phyloP scores from a whole-genome alignment of 192 early-diverging fungal species.

The Phycomyces nitens region DNA sequence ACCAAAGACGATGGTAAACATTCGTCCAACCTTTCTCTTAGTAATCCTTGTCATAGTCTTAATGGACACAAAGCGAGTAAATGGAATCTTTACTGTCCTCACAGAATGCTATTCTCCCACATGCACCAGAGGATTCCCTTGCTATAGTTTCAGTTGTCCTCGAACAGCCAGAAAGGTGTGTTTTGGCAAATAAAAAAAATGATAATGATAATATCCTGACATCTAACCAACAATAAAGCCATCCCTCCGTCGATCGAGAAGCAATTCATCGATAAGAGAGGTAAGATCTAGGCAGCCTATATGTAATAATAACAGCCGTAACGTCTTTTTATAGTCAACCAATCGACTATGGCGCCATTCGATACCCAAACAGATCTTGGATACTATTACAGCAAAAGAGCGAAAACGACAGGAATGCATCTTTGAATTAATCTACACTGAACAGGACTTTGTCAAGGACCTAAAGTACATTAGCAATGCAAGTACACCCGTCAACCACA shows the following conservation, averaged over 20 bases:
- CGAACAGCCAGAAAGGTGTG: slow-evolving; percentile 51
- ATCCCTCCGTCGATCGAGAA: slow-evolving; percentile 6
- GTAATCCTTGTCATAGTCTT: too few species aligned
- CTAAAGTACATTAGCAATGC: slow-evolving; percentile 76
- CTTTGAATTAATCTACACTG: slow-evolving; percentile 88
- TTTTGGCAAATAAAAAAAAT: too few species aligned
- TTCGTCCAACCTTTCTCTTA: too few species aligned
- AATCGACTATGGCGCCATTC: slow-evolving; percentile 75
- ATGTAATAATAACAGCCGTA: not conserved
- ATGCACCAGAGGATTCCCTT: slow-evolving; percentile 73
- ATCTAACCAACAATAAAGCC: not conserved
- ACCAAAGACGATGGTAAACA: not conserved
- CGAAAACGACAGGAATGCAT: slow-evolving; percentile 90
- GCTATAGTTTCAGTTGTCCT: slow-evolving; percentile 92
- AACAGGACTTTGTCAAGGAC: slow-evolving; percentile 87
- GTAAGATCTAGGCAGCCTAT: slow-evolving; percentile 18
- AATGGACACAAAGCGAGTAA: slow-evolving; percentile 27
- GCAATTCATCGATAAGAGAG: slow-evolving; percentile 41
- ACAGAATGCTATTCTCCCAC: slow-evolving; percentile 95
- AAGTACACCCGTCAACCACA: slow-evolving; percentile 11
- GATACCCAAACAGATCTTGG: slow-evolving; percentile 76
- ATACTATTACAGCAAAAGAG: slow-evolving; percentile 70
- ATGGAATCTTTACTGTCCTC: slow-evolving; percentile 86
- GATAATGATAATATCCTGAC: not conserved
- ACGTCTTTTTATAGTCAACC: slow-evolving; percentile 44